These are phyloP conservation scores for Colletotrichum euphorbiae DNA, from an alignment of 2,329 filamentous ascomycete genomes.

Conservation along the genomic window DNA sequence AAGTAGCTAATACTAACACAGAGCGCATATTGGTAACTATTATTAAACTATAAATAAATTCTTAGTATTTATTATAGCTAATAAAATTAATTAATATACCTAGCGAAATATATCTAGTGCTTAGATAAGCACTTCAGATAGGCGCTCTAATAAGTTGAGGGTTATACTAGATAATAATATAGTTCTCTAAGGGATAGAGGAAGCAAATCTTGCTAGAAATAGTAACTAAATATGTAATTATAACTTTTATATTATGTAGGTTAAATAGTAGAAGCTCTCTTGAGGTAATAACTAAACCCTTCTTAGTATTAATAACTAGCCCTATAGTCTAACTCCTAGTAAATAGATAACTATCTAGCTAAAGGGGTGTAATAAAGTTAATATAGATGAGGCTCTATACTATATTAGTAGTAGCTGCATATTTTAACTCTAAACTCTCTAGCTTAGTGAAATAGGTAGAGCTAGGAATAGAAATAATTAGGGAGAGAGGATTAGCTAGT, in stretches of 20 bases:
- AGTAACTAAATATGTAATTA: constrained; percentile 95
- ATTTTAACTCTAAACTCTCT: constrained; percentile 76
- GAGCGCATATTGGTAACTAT: constrained; percentile 57
- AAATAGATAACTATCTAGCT: constrained; percentile 95
- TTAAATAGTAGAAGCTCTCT: constrained; percentile 95
- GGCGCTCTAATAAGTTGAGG: constrained; percentile 94
- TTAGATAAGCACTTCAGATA: constrained; percentile 87
- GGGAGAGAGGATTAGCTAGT: constrained; percentile 82
- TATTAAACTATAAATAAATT: constrained; percentile 93
- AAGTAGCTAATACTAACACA: constrained; percentile 97
- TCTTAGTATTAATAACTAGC: constrained; percentile 93
- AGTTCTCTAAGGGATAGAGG: constrained; percentile 96
- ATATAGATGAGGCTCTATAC: constrained; percentile 96
- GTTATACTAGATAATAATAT: constrained; percentile 94
- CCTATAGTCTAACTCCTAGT: constrained; percentile 95
- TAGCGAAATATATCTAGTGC: constrained; percentile 85
- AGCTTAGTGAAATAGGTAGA: constrained; percentile 93
- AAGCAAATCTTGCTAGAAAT: constrained; percentile 95
- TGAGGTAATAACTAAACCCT: constrained; percentile 93
- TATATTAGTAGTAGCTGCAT: constrained; percentile 91
- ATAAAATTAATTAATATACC: constrained; percentile 96
- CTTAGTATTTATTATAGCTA: constrained; percentile 93
- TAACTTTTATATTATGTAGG: constrained; percentile 94
- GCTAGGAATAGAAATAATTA: constrained; percentile 75
- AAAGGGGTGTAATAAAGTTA: constrained; percentile 91